These are phyloP conservation scores for Coprinopsis sp. DNA, from an alignment of 768 basidiomycete genomes.

Conservation along the genomic window DNA sequence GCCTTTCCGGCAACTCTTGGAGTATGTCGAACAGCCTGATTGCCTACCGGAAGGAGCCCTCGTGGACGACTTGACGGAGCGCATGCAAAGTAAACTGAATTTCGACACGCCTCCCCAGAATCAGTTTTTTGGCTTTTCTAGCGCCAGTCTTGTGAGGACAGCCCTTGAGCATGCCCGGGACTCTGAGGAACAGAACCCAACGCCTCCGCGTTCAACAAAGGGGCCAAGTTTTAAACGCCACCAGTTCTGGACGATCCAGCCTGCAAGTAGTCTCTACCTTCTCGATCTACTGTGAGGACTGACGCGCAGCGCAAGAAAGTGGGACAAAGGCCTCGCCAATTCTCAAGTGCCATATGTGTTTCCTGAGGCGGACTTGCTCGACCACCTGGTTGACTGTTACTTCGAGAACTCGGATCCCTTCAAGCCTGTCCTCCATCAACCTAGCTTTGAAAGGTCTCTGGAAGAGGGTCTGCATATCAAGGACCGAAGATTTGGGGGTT, in stretches of 20 bases:
- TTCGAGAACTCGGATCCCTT: constrained; percentile 47
- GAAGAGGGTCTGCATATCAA: constrained; percentile 39
- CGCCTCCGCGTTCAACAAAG: not conserved
- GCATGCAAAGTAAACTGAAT: too few species aligned
- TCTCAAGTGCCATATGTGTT: constrained; percentile 27
- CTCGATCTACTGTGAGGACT: not conserved
- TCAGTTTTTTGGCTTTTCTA: not conserved
- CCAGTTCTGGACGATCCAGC: not conserved
- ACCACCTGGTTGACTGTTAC: constrained; percentile 49
- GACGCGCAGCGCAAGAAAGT: not conserved
- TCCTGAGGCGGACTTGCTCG: constrained; percentile 41
- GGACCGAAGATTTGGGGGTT: constrained; percentile 44
- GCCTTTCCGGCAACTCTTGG: too few species aligned
- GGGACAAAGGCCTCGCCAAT: not conserved
- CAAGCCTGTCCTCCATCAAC: constrained; percentile 61
- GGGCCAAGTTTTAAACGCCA: not conserved
- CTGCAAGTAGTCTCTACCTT: not conserved
- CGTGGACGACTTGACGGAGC: too few species aligned
- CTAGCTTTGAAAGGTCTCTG: constrained; percentile 52
- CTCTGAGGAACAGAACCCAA: not conserved
- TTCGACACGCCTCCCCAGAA: too few species aligned
- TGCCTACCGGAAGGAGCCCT: too few species aligned
- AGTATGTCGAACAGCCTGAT: too few species aligned
- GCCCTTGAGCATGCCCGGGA: not conserved
- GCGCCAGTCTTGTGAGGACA: not conserved